Base-by-base conservation (phyloP, 495 filamentous ascomycete genomes). In the Trichoderma reesei region DNA sequence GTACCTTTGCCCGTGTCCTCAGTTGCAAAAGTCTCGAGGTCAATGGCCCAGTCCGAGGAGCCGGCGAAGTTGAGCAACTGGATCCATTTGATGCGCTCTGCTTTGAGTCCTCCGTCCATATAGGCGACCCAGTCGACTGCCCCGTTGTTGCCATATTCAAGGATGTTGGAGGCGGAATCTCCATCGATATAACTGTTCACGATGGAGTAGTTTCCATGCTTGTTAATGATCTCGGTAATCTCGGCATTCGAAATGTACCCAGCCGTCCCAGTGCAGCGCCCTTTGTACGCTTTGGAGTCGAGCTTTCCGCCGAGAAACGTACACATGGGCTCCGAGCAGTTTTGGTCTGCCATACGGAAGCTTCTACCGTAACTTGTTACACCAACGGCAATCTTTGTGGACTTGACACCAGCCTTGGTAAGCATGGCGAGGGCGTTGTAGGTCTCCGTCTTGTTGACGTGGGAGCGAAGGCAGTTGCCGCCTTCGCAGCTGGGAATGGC, bases 401-500 rank as follows among this genome's bases (percentile, higher is more conserved):
- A 42, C 0, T 72, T 74, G 1, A 79, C 76, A 16, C 79, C 79
- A 0, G 79, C 79, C 64, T 83, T 83, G 44, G 81, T 82, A 13
- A 82, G 70, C 77, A 82, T 80, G n/a, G 70, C 61, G 1, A 83
- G 68, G 3, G 74, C 68, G 41, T 70, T 63, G 42, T 65, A 56
- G 3, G 76, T 80, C 68, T 81, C 79, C 3, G 79, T 78, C 46
- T 67, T 26, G 60, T 80, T 80, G 51, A 79, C 74, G 51, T 81
- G 77, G 7, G 68, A 72, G 33, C 75, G 70, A 1, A 79, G 73
- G 64, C 76, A 79, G 63, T 74, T 74, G 16, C 79, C 75, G 0
- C 37, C 34, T 0, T 59, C 56, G 62, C 79, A 82, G 36, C 74
- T 75, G 4, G 56, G 16, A 68, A 59, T 59, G 0, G 37, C 41